phyloP scores from a whole-genome alignment of 805 yeast species.

The Ogataea philodendri region DNA sequence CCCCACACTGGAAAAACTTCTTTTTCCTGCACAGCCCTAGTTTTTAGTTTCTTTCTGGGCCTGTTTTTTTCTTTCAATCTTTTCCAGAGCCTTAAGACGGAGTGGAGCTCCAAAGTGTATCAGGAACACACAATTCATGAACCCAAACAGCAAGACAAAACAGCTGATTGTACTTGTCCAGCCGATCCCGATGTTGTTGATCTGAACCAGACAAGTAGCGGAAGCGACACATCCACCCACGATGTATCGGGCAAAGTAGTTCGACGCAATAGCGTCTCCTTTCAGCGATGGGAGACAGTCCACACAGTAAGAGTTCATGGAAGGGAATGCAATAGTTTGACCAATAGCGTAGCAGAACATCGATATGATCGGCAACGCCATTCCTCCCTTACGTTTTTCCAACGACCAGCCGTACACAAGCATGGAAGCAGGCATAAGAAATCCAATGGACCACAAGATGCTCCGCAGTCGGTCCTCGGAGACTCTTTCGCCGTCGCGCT shows the following conservation, averaged over 20 bases:
- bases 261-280: slow-evolving; percentile 56
- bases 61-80: slow-evolving; percentile 7
- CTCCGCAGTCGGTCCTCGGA: slow-evolving; percentile 54
- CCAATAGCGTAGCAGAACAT: slow-evolving; percentile 49
- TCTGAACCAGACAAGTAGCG: slow-evolving; percentile 46
- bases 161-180: slow-evolving; percentile 55
- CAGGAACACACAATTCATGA: slow-evolving; percentile 33
- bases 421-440: slow-evolving; percentile 44
- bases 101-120: slow-evolving; percentile 41
- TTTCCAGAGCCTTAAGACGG: slow-evolving; percentile 25
- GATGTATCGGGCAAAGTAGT: slow-evolving; percentile 48
- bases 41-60: neutral
- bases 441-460: slow-evolving; percentile 38
- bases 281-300: slow-evolving; percentile 54
- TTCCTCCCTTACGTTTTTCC: slow-evolving; percentile 50
- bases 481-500: slow-evolving; percentile 42
- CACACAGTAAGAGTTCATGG: slow-evolving; percentile 55
- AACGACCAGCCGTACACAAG: slow-evolving; percentile 55
- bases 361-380: slow-evolving; percentile 50
- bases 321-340: slow-evolving; percentile 52
- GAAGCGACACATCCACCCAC: slow-evolving; percentile 50
- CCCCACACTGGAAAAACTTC: too few relatives aligned
- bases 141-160: slow-evolving; percentile 40
- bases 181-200: slow-evolving; percentile 52
- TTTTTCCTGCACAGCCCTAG: slow-evolving; percentile 12